Percentiles rank a stretch among this genome's conserved stretches.
Evolutionary conservation across 2,329 filamentous ascomycete species (phyloP).

Genomic region (Botryotinia globosa): DNA sequence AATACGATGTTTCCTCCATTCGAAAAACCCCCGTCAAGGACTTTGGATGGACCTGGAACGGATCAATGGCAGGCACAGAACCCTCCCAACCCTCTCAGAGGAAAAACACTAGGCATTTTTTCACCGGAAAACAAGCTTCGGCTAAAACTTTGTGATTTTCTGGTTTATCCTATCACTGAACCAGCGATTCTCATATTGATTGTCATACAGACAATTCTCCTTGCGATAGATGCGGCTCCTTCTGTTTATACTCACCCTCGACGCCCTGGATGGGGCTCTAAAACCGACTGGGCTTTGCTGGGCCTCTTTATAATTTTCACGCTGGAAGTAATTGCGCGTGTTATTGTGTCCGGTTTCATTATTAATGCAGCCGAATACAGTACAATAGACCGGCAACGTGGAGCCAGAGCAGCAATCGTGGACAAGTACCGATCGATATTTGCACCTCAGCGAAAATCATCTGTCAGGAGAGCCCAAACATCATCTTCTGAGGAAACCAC

Average conservation of each 20-base stretch:
- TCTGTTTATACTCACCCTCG: slow-evolving; percentile 64
- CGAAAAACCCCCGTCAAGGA: slow-evolving; percentile 31
- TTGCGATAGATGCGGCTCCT: slow-evolving; percentile 76
- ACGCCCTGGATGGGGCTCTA: slow-evolving; percentile 61
- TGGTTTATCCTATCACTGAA: slow-evolving; percentile 85
- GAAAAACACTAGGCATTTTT: slow-evolving; percentile 83
- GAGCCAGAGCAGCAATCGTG: slow-evolving; percentile 68
- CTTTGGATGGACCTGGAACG: slow-evolving; percentile 11
- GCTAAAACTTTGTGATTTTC: slow-evolving; percentile 71
- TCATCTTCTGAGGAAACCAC: slow-evolving; percentile 24
- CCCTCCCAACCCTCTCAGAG: slow-evolving; percentile 75
- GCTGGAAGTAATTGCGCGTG: slow-evolving; percentile 74
- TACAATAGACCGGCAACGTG: slow-evolving; percentile 76
- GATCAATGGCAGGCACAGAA: slow-evolving; percentile 34
- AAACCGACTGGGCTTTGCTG: slow-evolving; percentile 57
- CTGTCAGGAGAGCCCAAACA: slow-evolving; percentile 28
- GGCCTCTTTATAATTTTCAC: slow-evolving; percentile 87
- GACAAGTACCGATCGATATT: slow-evolving; percentile 79
- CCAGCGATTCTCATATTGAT: slow-evolving; percentile 85
- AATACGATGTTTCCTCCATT: slow-evolving; percentile 33
- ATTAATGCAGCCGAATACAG: slow-evolving; percentile 90
- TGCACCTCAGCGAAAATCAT: slow-evolving; percentile 67
- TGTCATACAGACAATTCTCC: slow-evolving; percentile 79
- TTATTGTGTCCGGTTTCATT: slow-evolving; percentile 90
- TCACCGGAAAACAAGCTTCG: slow-evolving; percentile 73